Evolutionary conservation across 1,284 basidiomycete species (phyloP), one percentile per base, ranked within the genome.

Genomic region (Amylostereum areolatum): DNA sequence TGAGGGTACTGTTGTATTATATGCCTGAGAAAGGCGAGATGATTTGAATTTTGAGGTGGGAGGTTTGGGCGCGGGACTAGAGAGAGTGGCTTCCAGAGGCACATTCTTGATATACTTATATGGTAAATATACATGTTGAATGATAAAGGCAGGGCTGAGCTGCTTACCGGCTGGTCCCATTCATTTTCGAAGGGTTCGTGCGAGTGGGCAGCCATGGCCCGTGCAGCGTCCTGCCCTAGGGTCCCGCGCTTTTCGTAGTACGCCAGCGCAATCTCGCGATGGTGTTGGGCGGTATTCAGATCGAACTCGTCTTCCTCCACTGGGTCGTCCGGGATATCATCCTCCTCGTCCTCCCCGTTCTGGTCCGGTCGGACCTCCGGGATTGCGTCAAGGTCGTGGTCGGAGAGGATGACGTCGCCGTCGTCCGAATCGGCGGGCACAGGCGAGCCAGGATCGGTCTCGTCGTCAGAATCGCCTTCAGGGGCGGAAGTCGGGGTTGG

Each of bases 241-340:
- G 67, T 69, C 18, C 65, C 67, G 46, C 84, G 77, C 59, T 81
- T 83, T 54, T 73, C 67, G 59, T 84, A 74, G 60, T 89, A 89
- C 52, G 80, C 80, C 35, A 88, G 59, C n/a, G 82, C 81, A 52
- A 89, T 74, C 61, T 88, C 85, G 30, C 85, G 80, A 54, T 88
- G 84, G 57, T 84, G 80, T 44, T 69, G 75, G 27, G 78, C 83
- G 48, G 68, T 73, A 56, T 87, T 79, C 36, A 81, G 65, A 53
- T 84, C 81, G 24, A 70, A 69, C 43, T 72, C 75, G 37, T 78
- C 75, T 44, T 77, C 77, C 40, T 71, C 59, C 4, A 64, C 59
- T 3, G 61, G 43, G 25, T 48, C 50, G 4, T 58, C 56, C 0
- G 37, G 39, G 1, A 34, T 31, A 6, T 50, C 51, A 11, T 53